These are phyloP conservation scores for Moricandia arvensis DNA, from an alignment of 345 rosid species.

Conservation along the genomic window DNA sequence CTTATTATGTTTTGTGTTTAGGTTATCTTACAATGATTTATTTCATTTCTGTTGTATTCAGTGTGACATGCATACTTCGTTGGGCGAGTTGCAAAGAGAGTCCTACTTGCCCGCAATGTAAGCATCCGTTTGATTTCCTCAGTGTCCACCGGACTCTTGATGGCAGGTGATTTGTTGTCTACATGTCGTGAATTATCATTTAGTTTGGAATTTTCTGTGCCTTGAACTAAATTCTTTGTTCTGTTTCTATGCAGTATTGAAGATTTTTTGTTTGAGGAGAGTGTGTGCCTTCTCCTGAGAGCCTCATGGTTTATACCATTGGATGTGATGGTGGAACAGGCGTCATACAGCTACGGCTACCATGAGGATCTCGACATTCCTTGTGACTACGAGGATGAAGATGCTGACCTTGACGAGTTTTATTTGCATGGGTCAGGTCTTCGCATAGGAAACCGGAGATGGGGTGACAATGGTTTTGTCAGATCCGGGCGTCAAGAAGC, in stretches of 20 bases:
- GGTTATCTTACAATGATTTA: not conserved
- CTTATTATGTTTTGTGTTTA: too few species aligned
- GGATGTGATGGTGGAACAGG: constrained; percentile 50
- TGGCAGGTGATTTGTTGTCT: constrained; percentile 86
- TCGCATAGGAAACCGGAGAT: constrained; percentile 82
- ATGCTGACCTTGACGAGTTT: constrained; percentile 64
- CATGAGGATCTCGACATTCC: constrained; percentile 44
- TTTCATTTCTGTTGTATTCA: constrained; percentile 37
- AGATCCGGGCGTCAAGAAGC: constrained; percentile 91
- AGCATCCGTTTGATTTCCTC: constrained; percentile 83
- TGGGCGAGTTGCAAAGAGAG: constrained; percentile 74
- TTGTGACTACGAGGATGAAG: constrained; percentile 47
- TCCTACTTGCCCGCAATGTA: constrained; percentile 91
- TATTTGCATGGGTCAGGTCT: constrained; percentile 49
- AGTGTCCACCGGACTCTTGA: constrained; percentile 79
- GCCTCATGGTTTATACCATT: constrained; percentile 79
- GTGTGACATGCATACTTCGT: constrained; percentile 83
- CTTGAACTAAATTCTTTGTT: not conserved
- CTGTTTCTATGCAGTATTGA: constrained; percentile 48
- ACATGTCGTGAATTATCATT: not conserved
- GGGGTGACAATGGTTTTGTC: constrained; percentile 93
- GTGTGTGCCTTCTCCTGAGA: constrained; percentile 80
- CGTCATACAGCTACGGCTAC: constrained; percentile 31
- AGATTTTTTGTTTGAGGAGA: constrained; percentile 88
- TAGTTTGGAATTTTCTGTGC: not conserved